Evolutionary conservation across 495 filamentous ascomycete genomes (phyloP), one percentile per base, ranked within the genome.

Genomic region (Rostrohypoxylon terebratum): DNA sequence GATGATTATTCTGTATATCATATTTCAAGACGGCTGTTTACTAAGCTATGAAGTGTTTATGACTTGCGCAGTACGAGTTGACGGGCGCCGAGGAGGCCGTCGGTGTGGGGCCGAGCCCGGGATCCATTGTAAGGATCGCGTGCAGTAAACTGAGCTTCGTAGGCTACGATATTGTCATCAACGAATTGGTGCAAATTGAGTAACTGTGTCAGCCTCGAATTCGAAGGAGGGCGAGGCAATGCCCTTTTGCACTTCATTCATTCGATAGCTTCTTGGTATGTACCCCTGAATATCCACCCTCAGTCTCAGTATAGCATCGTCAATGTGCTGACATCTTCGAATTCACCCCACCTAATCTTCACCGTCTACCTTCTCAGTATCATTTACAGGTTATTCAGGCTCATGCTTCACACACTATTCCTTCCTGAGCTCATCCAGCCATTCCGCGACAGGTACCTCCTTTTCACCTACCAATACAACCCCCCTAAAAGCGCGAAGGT

Each of bases 41-140:
- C 34, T 53, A 53, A 51, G 60, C 25, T n/a, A n/a, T n/a, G n/a
- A 63, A 20, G 40, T 13, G 1, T 40, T 20, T 20, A 9, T 18
- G 28, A 14, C 51, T 47, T 10, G 18, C 16, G 54, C n/a, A 34
- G 7, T 13, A 33, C 33, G 8, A 1, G 28, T 54, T 31, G 38
- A 13, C 60, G 60, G 45, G 31, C 45, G 7, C 62, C 62, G 62
- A 65, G 48, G 33, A 42, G 36, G 3, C 59, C 59, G 59, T 59
- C 55, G 18, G 48, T n/a, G 23, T 31, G 23, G 23, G 48, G 48
- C 48, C 48, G 23, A 13, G 11, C 0, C 23, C 48, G 42, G 16
- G 42, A 4, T 18, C 42, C 42, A 45, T 16, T 7, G n/a, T 18
- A 45, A 45, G 16, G 42, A 45, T 45, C 9, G 16, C 2, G 42